phyloP scores from a whole-genome alignment of 2,329 filamentous ascomycete genomes.

The Fusarium tricinctum region DNA sequence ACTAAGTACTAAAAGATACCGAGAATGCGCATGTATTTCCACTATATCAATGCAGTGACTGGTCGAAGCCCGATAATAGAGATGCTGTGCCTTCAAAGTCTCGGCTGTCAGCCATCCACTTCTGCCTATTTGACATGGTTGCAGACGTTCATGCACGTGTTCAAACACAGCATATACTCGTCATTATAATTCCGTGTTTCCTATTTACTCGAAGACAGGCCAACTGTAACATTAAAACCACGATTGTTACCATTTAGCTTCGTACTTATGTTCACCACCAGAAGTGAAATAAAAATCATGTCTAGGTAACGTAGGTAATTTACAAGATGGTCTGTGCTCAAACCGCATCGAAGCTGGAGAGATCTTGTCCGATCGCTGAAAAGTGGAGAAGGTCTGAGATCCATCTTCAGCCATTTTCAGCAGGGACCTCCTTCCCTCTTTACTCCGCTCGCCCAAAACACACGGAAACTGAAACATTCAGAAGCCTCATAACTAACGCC shows the following conservation, averaged over 20 bases:
- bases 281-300: too few species aligned
- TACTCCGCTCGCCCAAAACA: neutral
- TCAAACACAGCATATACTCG: slow-evolving; percentile 1
- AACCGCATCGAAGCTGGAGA: neutral
- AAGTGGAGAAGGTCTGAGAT: slow-evolving; percentile 9
- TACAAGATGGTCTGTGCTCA: neutral
- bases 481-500: slow-evolving; percentile 10
- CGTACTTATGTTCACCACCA: neutral
- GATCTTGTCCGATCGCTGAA: neutral
- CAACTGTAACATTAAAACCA: neutral
- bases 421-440: neutral
- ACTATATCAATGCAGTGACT: neutral
- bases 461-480: slow-evolving; percentile 17
- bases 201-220: neutral
- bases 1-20: too few species aligned
- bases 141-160: neutral
- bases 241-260: neutral
- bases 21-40: neutral
- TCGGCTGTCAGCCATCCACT: neutral
- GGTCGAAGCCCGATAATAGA: neutral
- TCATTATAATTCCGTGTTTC: slow-evolving; percentile 3
- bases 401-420: neutral
- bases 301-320: too few species aligned
- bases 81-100: neutral
- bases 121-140: slow-evolving; percentile 3